Evolutionary conservation across 176 grass and related monocot species (phyloP).

Genomic region (Zoysia japonica): DNA sequence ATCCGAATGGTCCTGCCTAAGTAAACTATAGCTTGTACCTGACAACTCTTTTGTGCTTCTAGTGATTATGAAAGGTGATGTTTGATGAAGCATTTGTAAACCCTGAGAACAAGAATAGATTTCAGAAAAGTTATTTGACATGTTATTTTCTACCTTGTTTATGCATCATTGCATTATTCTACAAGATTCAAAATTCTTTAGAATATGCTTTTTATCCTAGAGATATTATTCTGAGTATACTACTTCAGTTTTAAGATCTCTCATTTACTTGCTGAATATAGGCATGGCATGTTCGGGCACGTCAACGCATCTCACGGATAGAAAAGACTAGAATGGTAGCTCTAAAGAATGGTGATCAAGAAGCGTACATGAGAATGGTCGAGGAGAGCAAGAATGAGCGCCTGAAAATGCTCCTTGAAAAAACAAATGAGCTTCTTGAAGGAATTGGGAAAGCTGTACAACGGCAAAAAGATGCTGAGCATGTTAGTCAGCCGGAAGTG

Average conservation of each 20-base stretch:
- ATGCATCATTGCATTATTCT: slow-evolving; percentile 6
- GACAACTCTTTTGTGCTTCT: slow-evolving; percentile 8
- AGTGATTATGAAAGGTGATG: slow-evolving; percentile 4
- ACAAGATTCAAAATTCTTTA: slow-evolving; percentile 13
- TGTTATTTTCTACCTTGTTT: slow-evolving; percentile 13
- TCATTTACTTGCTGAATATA: slow-evolving; percentile 43
- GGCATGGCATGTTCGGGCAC: slow-evolving; percentile 95
- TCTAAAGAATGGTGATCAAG: slow-evolving; percentile 93
- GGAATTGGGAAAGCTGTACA: slow-evolving; percentile 94
- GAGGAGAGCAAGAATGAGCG: slow-evolving; percentile 99
- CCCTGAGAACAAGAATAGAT: background rate
- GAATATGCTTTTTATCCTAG: slow-evolving; percentile 22
- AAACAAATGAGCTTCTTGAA: slow-evolving; percentile 97
- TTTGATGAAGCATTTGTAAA: slow-evolving; percentile 9
- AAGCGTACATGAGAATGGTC: slow-evolving; percentile 96
- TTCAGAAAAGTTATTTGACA: slow-evolving; percentile 1
- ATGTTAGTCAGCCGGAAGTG: slow-evolving; percentile 62
- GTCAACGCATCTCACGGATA: slow-evolving; percentile 73
- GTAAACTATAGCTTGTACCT: slow-evolving; percentile 1
- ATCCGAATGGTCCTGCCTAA: background rate
- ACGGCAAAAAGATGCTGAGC: slow-evolving; percentile 94
- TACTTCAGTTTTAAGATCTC: slow-evolving; percentile 11
- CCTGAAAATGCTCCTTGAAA: slow-evolving; percentile 92
- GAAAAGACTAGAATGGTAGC: slow-evolving; percentile 86
- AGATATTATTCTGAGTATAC: slow-evolving; percentile 11